phyloP scores from a whole-genome alignment of 202 grass and related monocot genomes.

The Hordeum pubiflorum region DNA sequence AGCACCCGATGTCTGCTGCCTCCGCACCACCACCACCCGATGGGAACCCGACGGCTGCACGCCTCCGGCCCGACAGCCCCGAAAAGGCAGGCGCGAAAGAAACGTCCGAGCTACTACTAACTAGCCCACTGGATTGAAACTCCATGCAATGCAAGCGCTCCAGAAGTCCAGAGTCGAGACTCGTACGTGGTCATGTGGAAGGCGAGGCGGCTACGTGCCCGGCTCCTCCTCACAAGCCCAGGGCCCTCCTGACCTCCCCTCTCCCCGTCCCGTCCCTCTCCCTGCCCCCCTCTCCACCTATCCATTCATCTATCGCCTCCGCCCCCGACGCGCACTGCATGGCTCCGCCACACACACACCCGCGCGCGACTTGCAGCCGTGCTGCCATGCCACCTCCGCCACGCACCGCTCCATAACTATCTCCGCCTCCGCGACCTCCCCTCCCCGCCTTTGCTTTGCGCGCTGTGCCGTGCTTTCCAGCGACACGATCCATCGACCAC shows the following conservation, averaged over 20 bases:
- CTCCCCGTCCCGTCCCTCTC: conserved; percentile 29
- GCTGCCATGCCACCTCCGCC: background rate
- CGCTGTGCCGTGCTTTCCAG: background rate
- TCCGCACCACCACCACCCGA: background rate
- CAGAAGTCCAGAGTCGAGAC: background rate
- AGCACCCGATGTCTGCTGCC: background rate
- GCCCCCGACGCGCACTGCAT: conserved; percentile 23
- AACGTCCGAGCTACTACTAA: background rate
- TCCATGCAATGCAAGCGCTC: background rate
- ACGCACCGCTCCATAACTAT: conserved; percentile 26
- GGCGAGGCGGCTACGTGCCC: conserved; percentile 47
- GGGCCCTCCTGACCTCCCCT: background rate
- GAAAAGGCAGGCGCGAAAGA: background rate
- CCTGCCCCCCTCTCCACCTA: conserved; percentile 2
- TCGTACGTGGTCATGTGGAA: conserved; percentile 38
- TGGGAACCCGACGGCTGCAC: background rate
- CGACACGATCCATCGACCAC: background rate
- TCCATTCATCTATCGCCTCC: background rate
- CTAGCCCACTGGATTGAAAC: background rate
- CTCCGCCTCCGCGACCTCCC: background rate
- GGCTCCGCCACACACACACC: conserved; percentile 41
- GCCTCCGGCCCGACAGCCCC: background rate
- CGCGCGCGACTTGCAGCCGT: background rate
- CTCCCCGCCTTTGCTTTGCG: background rate
- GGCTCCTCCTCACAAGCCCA: conserved; percentile 35